phyloP scores from a whole-genome alignment of 2,329 filamentous ascomycete species.

The Leptographium procerum region DNA sequence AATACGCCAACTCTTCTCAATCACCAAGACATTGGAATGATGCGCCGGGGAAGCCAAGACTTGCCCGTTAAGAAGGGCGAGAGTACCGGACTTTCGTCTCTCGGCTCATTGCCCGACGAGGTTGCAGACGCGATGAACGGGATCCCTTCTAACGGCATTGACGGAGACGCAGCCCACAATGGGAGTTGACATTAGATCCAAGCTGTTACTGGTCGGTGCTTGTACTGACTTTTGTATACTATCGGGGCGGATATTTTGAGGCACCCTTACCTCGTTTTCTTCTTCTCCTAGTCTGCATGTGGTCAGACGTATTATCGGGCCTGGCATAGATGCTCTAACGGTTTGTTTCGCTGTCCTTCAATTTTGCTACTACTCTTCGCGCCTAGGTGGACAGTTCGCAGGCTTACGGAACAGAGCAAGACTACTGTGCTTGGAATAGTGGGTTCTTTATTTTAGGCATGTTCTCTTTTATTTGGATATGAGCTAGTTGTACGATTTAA shows the following conservation, averaged over 20 bases:
- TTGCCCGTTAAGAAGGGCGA: slow-evolving; percentile 25
- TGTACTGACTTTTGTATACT: neutral
- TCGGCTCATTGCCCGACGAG: slow-evolving; percentile 27
- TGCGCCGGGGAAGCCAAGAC: slow-evolving; percentile 39
- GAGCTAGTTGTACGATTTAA: neutral
- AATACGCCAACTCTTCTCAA: slow-evolving; percentile 50
- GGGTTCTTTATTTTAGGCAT: neutral
- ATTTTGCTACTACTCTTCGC: neutral
- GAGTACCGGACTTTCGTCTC: slow-evolving; percentile 22
- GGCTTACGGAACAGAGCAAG: neutral
- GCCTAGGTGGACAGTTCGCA: neutral
- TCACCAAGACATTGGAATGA: slow-evolving; percentile 35
- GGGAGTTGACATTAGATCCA: neutral
- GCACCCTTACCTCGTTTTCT: neutral
- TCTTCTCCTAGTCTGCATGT: neutral
- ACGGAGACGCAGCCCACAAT: neutral
- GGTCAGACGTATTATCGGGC: slow-evolving; percentile 1
- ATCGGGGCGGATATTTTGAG: neutral
- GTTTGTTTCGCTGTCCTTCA: neutral
- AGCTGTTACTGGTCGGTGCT: neutral
- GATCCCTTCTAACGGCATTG: neutral
- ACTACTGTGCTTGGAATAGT: neutral
- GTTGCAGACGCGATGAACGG: slow-evolving; percentile 18
- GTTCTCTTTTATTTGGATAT: neutral
- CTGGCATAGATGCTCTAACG: neutral